Conservation (phyloP, 116 monocot genomes). For the Cymodocea nodosa region DNA sequence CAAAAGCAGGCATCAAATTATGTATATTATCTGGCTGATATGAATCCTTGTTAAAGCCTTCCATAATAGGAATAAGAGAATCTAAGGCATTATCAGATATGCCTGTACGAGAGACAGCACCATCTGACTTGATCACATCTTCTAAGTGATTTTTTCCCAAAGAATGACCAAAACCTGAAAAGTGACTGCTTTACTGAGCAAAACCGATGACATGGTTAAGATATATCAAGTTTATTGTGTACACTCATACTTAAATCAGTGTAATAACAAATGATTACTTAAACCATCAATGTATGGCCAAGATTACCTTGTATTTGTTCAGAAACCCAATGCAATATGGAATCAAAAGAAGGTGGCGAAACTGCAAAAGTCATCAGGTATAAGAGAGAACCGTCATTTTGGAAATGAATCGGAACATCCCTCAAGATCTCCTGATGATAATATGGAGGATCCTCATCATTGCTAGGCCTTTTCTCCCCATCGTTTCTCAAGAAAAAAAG, state of each 20-base stretch:
- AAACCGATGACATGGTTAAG: neutral
- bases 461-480: neutral
- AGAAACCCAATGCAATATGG: conserved; percentile 54
- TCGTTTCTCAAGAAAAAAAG: conserved; percentile 4
- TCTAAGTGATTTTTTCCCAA: neutral
- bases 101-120: neutral
- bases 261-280: neutral
- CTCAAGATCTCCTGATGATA: conserved; percentile 12
- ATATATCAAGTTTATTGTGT: neutral
- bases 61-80: neutral
- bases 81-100: neutral
- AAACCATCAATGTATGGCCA: neutral
- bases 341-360: conserved; percentile 49
- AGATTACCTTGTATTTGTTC: conserved; percentile 5
- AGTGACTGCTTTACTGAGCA: neutral
- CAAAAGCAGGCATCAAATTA: neutral
- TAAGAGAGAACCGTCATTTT: conserved; percentile 83
- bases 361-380: conserved; percentile 64
- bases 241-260: neutral
- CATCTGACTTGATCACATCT: neutral
- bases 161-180: neutral
- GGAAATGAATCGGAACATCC: conserved; percentile 69
- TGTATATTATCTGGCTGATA: neutral
- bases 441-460: neutral
- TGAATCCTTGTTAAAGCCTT: neutral